Evolutionary conservation across 345 rosid genomes (phyloP).

Genomic region (Salix viminalis): DNA sequence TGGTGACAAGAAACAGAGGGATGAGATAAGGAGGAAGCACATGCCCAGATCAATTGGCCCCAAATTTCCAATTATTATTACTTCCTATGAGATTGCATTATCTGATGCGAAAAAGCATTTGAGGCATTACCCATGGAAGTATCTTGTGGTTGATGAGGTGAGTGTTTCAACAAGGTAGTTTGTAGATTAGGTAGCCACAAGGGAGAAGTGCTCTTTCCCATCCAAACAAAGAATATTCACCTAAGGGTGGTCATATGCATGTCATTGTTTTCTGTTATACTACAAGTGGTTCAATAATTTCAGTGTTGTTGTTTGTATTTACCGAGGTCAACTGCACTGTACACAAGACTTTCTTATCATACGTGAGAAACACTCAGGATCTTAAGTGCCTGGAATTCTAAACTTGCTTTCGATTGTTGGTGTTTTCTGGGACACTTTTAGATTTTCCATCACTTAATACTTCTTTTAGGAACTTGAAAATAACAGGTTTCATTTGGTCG

Average conservation of each 20-base stretch:
- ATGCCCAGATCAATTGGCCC: slow-evolving; percentile 71
- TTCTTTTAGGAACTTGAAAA: neutral
- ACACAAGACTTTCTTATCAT: neutral
- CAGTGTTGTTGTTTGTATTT: neutral
- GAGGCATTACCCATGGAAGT: slow-evolving; percentile 79
- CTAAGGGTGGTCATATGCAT: neutral
- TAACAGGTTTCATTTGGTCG: neutral
- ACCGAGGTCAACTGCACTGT: neutral
- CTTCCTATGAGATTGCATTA: slow-evolving; percentile 91
- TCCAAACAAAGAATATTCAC: neutral
- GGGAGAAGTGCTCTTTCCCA: neutral
- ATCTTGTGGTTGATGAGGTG: slow-evolving; percentile 95
- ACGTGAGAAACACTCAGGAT: neutral
- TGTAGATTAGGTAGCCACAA: neutral
- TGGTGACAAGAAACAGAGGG: slow-evolving; percentile 63
- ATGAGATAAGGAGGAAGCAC: slow-evolving; percentile 56
- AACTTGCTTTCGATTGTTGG: neutral
- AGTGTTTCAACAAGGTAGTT: slow-evolving; percentile 5
- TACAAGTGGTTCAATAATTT: no score
- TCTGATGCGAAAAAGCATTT: slow-evolving; percentile 59
- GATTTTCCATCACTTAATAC: neutral
- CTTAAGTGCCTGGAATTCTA: neutral
- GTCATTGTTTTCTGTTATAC: no score
- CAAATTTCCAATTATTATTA: slow-evolving; percentile 76
- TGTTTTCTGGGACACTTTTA: neutral